phyloP scores from a whole-genome alignment of 1,139 yeast species.

The Hansenula sp. region DNA sequence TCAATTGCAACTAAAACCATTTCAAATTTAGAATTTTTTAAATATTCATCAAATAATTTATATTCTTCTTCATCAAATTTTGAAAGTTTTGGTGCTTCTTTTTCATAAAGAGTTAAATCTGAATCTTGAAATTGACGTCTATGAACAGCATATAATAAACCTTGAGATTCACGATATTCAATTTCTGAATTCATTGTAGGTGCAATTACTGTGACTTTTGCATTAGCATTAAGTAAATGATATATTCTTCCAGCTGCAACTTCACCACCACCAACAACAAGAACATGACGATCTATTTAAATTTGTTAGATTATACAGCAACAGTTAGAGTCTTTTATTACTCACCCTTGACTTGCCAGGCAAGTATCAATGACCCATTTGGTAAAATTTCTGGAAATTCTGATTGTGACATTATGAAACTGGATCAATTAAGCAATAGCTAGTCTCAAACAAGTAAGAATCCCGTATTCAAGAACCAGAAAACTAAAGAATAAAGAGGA shows the following conservation, averaged over 20 bases:
- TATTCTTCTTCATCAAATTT: slow-evolving; percentile 26
- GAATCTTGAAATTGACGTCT: slow-evolving; percentile 37
- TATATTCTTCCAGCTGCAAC: slow-evolving; percentile 71
- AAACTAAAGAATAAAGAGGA: neutral
- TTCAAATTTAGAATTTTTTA: slow-evolving; percentile 43
- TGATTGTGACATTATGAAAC: neutral
- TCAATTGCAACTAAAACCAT: slow-evolving; percentile 75
- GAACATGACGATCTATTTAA: slow-evolving; percentile 39
- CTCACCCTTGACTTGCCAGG: slow-evolving; percentile 35
- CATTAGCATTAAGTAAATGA: slow-evolving; percentile 66
- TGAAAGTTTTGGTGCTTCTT: slow-evolving; percentile 16
- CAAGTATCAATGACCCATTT: slow-evolving; percentile 48
- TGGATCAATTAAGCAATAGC: too few species aligned
- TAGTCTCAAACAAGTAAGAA: too few species aligned
- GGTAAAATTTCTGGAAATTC: slow-evolving; percentile 19
- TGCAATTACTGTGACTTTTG: slow-evolving; percentile 64
- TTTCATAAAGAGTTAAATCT: slow-evolving; percentile 50
- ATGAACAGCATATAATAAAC: slow-evolving; percentile 38
- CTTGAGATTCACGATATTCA: slow-evolving; percentile 31
- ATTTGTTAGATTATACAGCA: neutral
- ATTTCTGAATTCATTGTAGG: slow-evolving; percentile 47
- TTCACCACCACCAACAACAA: slow-evolving; percentile 80
- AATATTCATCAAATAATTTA: slow-evolving; percentile 30
- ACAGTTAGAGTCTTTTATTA: neutral
- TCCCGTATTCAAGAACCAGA: too few species aligned